These are phyloP conservation scores for Beauveria rudraprayagi DNA, from an alignment of 2,329 filamentous ascomycete species.

Conservation along the genomic window DNA sequence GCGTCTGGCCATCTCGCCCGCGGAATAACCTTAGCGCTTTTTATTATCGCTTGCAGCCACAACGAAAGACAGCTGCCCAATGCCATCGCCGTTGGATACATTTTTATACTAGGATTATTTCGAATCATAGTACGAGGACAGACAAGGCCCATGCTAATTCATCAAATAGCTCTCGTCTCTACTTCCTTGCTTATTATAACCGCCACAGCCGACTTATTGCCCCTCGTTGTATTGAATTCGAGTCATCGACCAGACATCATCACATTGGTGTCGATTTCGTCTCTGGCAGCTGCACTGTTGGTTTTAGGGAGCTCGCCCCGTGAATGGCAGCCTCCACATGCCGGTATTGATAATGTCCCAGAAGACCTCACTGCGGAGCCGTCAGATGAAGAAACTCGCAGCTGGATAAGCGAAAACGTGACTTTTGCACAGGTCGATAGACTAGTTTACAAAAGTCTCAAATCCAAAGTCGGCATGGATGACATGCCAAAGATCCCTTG, in stretches of 20 bases:
- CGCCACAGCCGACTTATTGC: slow-evolving; percentile 30
- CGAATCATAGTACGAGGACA: slow-evolving; percentile 31
- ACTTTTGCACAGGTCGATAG: slow-evolving; percentile 28
- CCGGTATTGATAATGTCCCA: slow-evolving; percentile 30
- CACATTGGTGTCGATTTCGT: background rate
- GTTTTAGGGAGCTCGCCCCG: slow-evolving; percentile 39
- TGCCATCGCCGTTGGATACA: slow-evolving; percentile 30
- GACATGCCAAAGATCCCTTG: slow-evolving; percentile 42
- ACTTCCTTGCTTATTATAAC: slow-evolving; percentile 26
- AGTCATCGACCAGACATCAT: background rate
- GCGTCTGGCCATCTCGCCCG: background rate
- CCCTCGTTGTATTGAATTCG: slow-evolving; percentile 26
- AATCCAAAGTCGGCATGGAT: slow-evolving; percentile 35
- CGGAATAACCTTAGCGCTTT: background rate
- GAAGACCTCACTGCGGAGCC: slow-evolving; percentile 29
- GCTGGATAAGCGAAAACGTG: slow-evolving; percentile 43
- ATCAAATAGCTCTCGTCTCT: slow-evolving; percentile 38
- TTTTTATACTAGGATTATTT: slow-evolving; percentile 37
- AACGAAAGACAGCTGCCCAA: slow-evolving; percentile 25
- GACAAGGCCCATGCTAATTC: slow-evolving; percentile 39
- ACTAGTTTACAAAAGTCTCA: slow-evolving; percentile 33
- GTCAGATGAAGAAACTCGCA: slow-evolving; percentile 44
- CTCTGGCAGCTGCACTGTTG: slow-evolving; percentile 28
- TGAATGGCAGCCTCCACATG: slow-evolving; percentile 39
- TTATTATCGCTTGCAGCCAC: background rate